phyloP scores from a whole-genome alignment of 1,284 basidiomycete genomes.

The Puccinia hordei region DNA sequence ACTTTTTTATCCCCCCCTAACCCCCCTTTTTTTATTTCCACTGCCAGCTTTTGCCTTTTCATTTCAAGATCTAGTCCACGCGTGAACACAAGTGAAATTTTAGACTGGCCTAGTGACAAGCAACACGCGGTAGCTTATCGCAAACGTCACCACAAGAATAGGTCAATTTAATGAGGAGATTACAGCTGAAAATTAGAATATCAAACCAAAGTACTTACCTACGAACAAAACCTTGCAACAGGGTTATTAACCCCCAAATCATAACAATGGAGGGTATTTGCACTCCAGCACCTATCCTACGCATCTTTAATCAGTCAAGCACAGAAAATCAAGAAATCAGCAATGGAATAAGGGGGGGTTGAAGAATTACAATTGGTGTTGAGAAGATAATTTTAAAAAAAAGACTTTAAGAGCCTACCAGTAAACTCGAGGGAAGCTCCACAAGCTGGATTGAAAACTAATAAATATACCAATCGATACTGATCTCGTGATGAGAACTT shows the following conservation, averaged over 20 bases:
- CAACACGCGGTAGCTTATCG: not conserved
- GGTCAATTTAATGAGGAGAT: not conserved
- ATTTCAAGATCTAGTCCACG: not conserved
- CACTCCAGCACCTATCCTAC: conserved; percentile 14
- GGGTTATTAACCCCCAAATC: conserved; percentile 7
- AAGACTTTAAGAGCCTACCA: not conserved
- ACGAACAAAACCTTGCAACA: not conserved
- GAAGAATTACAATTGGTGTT: not conserved
- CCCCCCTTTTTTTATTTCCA: not conserved
- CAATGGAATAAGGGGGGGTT: not conserved
- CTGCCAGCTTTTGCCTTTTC: no score
- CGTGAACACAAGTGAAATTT: not conserved
- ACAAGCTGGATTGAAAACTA: not conserved
- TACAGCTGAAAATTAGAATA: not conserved
- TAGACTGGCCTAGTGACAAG: not conserved
- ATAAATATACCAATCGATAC: not conserved
- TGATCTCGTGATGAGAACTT: no score
- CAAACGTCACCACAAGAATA: not conserved
- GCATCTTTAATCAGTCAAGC: conserved; percentile 1
- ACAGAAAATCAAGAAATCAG: no score
- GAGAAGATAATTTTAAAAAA: no score
- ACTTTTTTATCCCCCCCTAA: no score
- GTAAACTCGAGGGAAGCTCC: conserved; percentile 1
- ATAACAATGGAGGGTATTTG: conserved; percentile 7
- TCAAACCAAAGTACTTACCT: not conserved